Percentiles rank a stretch among this genome's conserved stretches.
Conservation (phyloP, 768 basidiomycete species). For the Vararia minispora region DNA sequence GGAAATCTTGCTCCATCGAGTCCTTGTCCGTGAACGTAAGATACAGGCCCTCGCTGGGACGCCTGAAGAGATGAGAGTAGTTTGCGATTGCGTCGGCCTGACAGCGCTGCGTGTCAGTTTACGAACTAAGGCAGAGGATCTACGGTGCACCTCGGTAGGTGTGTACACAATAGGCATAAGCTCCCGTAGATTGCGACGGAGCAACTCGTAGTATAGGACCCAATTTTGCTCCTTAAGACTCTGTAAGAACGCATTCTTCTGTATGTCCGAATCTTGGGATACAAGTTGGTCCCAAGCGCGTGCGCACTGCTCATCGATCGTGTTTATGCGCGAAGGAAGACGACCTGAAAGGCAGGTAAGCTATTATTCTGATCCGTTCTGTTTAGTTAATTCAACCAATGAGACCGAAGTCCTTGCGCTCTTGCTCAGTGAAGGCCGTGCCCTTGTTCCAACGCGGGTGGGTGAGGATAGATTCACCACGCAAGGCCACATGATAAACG, state of each 20-base stretch:
- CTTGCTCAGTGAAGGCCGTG: conserved; percentile 57
- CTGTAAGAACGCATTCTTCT: conserved; percentile 70
- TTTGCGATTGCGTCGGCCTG: conserved; percentile 74
- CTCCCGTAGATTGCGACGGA: conserved; percentile 31
- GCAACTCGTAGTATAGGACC: conserved; percentile 68
- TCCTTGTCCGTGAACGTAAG: conserved; percentile 50
- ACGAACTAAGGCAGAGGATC: background rate
- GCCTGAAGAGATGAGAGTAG: conserved; percentile 76
- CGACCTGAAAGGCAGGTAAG: no score
- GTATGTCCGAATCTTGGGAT: conserved; percentile 26
- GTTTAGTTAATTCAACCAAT: no score
- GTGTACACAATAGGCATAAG: conserved; percentile 69
- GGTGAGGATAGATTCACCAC: conserved; percentile 51
- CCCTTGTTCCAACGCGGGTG: conserved; percentile 72
- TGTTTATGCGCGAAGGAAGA: conserved; percentile 27
- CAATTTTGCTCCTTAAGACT: conserved; percentile 72
- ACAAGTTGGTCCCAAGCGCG: conserved; percentile 61
- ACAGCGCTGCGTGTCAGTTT: conserved; percentile 1
- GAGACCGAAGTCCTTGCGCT: conserved; percentile 64
- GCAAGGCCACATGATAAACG: conserved; percentile 35
- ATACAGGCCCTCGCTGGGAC: conserved; percentile 71
- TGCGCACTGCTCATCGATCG: conserved; percentile 63
- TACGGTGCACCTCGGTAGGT: conserved; percentile 50
- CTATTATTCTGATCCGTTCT: no score
- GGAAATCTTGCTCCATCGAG: conserved; percentile 65